Percentiles rank a stretch among this genome's conserved stretches.
phyloP scores from a whole-genome alignment of 163 green algal species.

The Coccomyxa subellipsoidea region DNA sequence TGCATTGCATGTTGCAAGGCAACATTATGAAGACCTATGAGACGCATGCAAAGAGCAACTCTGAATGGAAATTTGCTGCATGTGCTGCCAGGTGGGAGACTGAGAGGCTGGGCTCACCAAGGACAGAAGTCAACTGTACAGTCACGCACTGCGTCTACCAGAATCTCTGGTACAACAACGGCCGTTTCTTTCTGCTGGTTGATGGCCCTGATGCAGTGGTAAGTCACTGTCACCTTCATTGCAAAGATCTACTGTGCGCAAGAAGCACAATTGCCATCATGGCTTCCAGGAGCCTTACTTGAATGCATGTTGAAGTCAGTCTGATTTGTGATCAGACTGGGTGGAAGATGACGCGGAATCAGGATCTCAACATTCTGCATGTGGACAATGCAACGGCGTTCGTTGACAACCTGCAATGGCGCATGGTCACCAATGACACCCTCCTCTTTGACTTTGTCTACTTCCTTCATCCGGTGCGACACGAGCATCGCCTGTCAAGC shows the following conservation, averaged over 20 bases:
- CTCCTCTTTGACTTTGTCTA: slow-evolving; percentile 87
- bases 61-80: background rate
- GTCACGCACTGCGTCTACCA: slow-evolving; percentile 67
- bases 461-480: slow-evolving; percentile 72
- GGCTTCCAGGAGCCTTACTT: no score
- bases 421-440: slow-evolving; percentile 67
- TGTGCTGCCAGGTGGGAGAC: background rate
- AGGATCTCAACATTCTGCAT: slow-evolving; percentile 66
- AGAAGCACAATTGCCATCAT: no score
- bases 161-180: slow-evolving; percentile 85
- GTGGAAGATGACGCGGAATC: slow-evolving; percentile 53
- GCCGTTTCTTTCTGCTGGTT: slow-evolving; percentile 73
- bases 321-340: slow-evolving; percentile 19
- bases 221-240: no score
- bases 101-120: slow-evolving; percentile 16
- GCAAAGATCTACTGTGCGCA: no score
- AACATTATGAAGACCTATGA: no score
- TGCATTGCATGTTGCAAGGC: no score
- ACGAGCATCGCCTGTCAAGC: background rate
- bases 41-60: no score
- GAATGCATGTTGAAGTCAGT: background rate
- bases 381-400: slow-evolving; percentile 55
- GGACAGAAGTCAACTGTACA: slow-evolving; percentile 56
- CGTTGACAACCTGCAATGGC: slow-evolving; percentile 23
- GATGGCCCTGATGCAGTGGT: slow-evolving; percentile 48